Evolutionary conservation across 225 moss, liverwort and hornwort species (phyloP), one percentile per base, ranked within the genome.

Genomic region (Ulota crispa): DNA sequence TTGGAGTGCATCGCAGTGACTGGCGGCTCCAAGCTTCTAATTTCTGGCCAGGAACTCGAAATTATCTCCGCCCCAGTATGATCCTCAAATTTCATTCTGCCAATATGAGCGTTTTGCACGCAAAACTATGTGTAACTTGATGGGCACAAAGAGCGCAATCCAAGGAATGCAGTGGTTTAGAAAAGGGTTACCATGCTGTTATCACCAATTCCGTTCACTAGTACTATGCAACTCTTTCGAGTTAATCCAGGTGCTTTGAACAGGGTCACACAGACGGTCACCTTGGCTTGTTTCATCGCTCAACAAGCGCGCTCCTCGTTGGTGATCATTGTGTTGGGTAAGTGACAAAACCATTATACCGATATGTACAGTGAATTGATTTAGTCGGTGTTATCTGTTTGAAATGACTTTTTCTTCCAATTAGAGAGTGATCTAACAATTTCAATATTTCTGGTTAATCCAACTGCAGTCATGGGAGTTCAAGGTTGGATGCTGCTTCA

Each of bases 231-330:
- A 75, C 20, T 57, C 36, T 47, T 70, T 77, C 20, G 47, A 60
- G 36, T 55, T 81, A 57, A 64, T 50, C 52, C 59, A 64, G 63
- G 47, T 81, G 82, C 69, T 84, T 80, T 79, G 85, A 78, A 70
- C 92, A 97, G 97, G 97, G 97, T 77, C 97, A 97, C 77, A 97
- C 97, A 63, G 97, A 97, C 82, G 97, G 97, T 69, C 97, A 97
- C 91, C 92, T 97, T 70, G 97, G 93, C 24, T 86, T 97, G 76
- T 94, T 91, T 91, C 92, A 97, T 83, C 86, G 89, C 64, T 79
- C 92, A 52, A 97, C 97, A 60, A 84, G 97, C 77, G 89, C 92
- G 43, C 94, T 97, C 20, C 91, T 97, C 36, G 94, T 92, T 64
- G 97, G 97, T 83, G 97, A 97, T 94, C 97, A 97, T 68, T 97